These are phyloP conservation scores for Rhynchospora breviuscula DNA, from an alignment of 176 grass and related monocot genomes.

Conservation along the genomic window DNA sequence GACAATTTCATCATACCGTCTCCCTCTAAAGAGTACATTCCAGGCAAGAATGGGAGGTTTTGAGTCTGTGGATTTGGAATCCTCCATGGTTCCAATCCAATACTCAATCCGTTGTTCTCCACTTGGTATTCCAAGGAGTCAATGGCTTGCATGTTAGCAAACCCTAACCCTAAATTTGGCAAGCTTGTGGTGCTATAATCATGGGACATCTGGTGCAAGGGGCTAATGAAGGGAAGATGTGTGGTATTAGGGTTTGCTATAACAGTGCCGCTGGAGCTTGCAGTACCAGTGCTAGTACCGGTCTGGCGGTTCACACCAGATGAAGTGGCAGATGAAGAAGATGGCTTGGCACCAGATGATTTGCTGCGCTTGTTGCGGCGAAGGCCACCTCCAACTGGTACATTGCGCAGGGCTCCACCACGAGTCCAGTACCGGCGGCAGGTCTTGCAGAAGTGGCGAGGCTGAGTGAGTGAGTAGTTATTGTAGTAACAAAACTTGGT, in stretches of 20 bases:
- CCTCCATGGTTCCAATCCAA: conserved; percentile 42
- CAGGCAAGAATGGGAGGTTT: conserved; percentile 27
- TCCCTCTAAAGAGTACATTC: conserved; percentile 33
- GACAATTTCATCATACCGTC: conserved; percentile 55
- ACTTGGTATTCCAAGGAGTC: conserved; percentile 49
- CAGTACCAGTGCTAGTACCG: conserved; percentile 33
- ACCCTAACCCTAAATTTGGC: conserved; percentile 47
- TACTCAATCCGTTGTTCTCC: conserved; percentile 22
- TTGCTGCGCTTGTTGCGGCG: conserved; percentile 90
- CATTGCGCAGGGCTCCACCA: conserved; percentile 86
- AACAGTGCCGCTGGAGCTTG: conserved; percentile 28
- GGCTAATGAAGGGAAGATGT: conserved; percentile 33
- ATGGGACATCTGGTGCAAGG: conserved; percentile 31
- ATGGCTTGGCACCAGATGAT: conserved; percentile 42
- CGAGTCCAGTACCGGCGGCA: conserved; percentile 99
- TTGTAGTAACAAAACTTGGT: conserved; percentile 99
- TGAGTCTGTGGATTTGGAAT: conserved; percentile 36
- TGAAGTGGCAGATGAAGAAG: conserved; percentile 69
- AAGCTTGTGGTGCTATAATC: conserved; percentile 25
- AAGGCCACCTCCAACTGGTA: conserved; percentile 85
- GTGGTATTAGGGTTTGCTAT: conserved; percentile 15
- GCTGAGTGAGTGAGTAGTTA: conserved; percentile 99
- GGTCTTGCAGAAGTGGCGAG: conserved; percentile 99
- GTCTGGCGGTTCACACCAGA: conserved; percentile 39
- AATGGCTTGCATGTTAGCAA: conserved; percentile 31